Evolutionary conservation across 352 stramenopile genomes (phyloP), one percentile per base, ranked within the genome.

Genomic region (Pythium brachiatum): DNA sequence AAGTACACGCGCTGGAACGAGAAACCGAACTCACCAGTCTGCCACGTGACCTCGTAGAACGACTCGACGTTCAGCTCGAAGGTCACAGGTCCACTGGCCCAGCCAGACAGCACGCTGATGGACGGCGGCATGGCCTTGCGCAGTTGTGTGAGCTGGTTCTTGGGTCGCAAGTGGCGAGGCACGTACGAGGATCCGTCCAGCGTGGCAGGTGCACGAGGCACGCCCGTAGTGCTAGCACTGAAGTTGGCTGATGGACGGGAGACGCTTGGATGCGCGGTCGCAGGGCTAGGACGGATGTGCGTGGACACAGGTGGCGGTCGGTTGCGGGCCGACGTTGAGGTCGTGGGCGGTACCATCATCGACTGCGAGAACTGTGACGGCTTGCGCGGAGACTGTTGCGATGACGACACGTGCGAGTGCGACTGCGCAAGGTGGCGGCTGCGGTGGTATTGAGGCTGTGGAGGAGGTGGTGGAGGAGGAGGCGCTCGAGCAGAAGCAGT

Each of bases 1-100:
- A 78, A 62, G 70, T 88, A 89, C 5, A 90, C 76, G 29, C 78
- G 79, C 63, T 90, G 81, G 43, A 90, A 78, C 20, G 81, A 90
- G 44, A 88, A 90, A 4, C 79, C 81, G 64, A 90, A 90, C 60
- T 90, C 81, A 25, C 81, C 81, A 2, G 57, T 73, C 34, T 65
- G 75, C 81, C 81, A 90, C 57, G 70, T 70, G 13, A 90, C 70
- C 29, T 85, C 74, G 54, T 90, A 90, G 41, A 90, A 88, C 21
- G 52, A 66, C 13, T 67, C 58, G 25, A 76, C 62, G 32, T 89
- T 71, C 31, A 90, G 57, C n/a, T 69, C 53, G 55, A 90, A 90
- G 16, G 72, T 88, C 12, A 75, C 80, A 0, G 81, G 74, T 0
- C 81, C 81, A 34, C 74, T 86, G 12, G 79, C 82, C 34, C 89